A percentile compares a stretch with the other conserved stretches of the same genome.
These are phyloP conservation scores for Brachypodium distachyon DNA, from an alignment of 202 grass and related monocot genomes.

Conservation along the genomic window DNA sequence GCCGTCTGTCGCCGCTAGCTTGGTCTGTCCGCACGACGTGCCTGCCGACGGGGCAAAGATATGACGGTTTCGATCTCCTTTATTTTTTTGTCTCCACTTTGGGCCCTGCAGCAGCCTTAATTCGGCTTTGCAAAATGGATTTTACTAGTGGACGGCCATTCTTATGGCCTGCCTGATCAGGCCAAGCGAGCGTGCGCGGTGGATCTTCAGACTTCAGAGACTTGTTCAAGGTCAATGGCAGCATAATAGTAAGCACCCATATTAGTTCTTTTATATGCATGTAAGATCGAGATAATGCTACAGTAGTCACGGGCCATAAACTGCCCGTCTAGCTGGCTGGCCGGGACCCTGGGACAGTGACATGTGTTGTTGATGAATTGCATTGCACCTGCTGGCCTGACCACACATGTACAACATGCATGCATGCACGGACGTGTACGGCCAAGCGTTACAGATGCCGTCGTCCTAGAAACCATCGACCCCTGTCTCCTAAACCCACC, in stretches of 20 bases:
- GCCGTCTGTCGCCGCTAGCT: neutral
- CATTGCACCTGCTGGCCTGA: neutral
- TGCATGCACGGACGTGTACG: neutral
- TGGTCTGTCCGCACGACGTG: slow-evolving; percentile 18
- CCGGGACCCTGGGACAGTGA: neutral
- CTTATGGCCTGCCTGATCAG: neutral
- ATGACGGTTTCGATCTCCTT: neutral
- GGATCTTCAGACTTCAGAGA: neutral
- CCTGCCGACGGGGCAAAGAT: neutral
- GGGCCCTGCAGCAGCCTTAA: neutral
- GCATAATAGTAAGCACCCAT: too few species aligned
- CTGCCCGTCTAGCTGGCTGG: too few species aligned
- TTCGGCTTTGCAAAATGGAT: neutral
- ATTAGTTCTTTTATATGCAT: too few species aligned
- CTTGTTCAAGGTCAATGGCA: neutral
- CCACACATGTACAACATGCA: neutral
- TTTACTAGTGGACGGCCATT: neutral
- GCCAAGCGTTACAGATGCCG: neutral
- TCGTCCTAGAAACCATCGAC: neutral
- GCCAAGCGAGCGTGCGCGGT: too few species aligned
- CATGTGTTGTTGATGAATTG: neutral
- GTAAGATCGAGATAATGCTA: too few species aligned
- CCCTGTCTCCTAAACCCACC: neutral
- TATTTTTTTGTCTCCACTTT: neutral
- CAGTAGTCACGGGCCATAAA: neutral